Conservation (phyloP, 1,284 basidiomycete genomes). For the Clitocybe nebularis region DNA sequence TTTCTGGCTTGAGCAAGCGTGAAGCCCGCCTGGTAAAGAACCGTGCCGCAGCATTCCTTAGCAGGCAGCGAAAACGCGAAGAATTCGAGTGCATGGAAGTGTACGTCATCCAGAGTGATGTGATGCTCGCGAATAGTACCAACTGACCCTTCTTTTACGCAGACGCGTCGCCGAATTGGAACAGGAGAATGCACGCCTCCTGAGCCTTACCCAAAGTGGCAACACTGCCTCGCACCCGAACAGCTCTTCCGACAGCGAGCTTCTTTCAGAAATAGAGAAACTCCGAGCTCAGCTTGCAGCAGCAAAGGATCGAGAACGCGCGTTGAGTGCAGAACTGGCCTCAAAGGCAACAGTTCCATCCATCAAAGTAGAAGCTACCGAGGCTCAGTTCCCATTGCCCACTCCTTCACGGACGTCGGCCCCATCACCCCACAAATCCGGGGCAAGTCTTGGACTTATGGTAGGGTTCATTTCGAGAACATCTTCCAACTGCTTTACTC, state of each 20-base stretch:
- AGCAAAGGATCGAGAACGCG: conserved; percentile 61
- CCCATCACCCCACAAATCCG: conserved; percentile 47
- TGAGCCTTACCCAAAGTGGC: conserved; percentile 45
- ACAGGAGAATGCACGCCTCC: conserved; percentile 70
- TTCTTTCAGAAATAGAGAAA: conserved; percentile 58
- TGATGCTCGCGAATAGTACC: too few species aligned
- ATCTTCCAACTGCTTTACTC: conserved; percentile 15
- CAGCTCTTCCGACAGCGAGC: conserved; percentile 26
- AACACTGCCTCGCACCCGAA: conserved; percentile 18
- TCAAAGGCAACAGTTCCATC: conserved; percentile 28
- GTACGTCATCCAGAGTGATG: conserved; percentile 51
- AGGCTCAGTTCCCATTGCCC: conserved; percentile 39
- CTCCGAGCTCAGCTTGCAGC: conserved; percentile 62
- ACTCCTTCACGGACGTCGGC: conserved; percentile 35
- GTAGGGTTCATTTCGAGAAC: conserved; percentile 37
- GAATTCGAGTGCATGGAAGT: conserved; percentile 89
- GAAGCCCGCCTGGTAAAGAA: conserved; percentile 91
- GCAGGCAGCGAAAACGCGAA: conserved; percentile 85
- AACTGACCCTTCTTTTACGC: conserved; percentile 22
- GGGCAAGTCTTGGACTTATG: conserved; percentile 67
- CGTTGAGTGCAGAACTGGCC: conserved; percentile 57
- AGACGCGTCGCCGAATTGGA: conserved; percentile 74
- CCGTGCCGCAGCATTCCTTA: conserved; percentile 86
- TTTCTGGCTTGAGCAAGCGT: conserved; percentile 82
- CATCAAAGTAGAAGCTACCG: conserved; percentile 53